Evolutionary conservation across 2,329 filamentous ascomycete genomes (phyloP).

Genomic region (Trichoderma sp.): DNA sequence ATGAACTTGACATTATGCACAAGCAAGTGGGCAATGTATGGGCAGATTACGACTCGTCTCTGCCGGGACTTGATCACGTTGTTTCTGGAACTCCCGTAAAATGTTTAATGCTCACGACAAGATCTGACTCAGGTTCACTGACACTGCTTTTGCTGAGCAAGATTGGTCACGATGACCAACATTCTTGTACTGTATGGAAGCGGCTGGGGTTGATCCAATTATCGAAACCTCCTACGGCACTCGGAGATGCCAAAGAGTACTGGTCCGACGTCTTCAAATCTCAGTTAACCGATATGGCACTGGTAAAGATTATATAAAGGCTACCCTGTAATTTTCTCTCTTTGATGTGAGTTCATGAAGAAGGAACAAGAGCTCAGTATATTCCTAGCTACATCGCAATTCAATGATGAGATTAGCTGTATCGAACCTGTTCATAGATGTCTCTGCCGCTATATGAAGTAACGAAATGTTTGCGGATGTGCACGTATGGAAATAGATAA

Average conservation of each 20-base stretch:
- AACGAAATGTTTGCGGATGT: neutral
- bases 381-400: neutral
- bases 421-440: neutral
- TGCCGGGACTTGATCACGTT: neutral
- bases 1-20: constrained; percentile 16
- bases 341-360: neutral
- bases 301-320: neutral
- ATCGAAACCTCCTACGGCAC: neutral
- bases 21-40: constrained; percentile 16
- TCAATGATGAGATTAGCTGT: neutral
- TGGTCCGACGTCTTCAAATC: neutral
- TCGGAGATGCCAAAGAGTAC: neutral
- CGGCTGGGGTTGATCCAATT: neutral
- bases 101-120: constrained; percentile 23
- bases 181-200: neutral
- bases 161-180: neutral
- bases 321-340: too few relatives aligned
- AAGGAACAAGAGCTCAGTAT: neutral
- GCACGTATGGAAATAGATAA: too few relatives aligned
- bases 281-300: neutral
- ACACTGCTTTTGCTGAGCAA: neutral
- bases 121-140: constrained; percentile 6
- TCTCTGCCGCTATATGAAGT: neutral
- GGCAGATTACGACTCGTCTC: constrained; percentile 24
- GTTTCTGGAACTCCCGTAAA: neutral